phyloP scores from a whole-genome alignment of 768 basidiomycete species.

The Auricularia heimuer region DNA sequence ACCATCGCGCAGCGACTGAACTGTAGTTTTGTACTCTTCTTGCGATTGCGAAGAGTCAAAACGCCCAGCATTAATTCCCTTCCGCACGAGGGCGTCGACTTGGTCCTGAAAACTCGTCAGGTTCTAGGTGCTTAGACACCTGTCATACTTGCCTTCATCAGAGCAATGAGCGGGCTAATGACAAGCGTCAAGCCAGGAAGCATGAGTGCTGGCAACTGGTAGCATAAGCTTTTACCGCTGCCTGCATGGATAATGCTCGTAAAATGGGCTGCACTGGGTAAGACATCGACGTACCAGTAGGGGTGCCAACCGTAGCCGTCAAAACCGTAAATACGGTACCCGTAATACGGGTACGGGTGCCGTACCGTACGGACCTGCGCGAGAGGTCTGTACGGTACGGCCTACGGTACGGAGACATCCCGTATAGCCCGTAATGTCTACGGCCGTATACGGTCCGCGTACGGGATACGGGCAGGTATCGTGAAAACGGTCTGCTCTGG shows the following conservation, averaged over 20 bases:
- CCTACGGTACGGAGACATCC: too few relatives aligned
- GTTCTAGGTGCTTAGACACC: background rate
- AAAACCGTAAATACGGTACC: too few relatives aligned
- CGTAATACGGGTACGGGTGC: too few relatives aligned
- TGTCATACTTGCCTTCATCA: slow-evolving; percentile 10
- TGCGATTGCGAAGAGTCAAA: slow-evolving; percentile 30
- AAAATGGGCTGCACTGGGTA: background rate
- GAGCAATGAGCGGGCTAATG: slow-evolving; percentile 25
- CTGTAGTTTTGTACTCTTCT: slow-evolving; percentile 25
- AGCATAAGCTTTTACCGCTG: slow-evolving; percentile 30
- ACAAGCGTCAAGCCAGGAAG: slow-evolving; percentile 24
- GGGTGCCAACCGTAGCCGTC: too few relatives aligned
- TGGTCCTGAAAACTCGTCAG: slow-evolving; percentile 26
- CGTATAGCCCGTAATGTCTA: too few relatives aligned
- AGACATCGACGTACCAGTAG: slow-evolving; percentile 24
- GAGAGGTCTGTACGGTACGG: too few relatives aligned
- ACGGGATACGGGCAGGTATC: too few relatives aligned
- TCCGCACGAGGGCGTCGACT: slow-evolving; percentile 24
- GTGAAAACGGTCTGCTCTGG: too few relatives aligned
- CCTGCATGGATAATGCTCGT: slow-evolving; percentile 10
- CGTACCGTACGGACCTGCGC: too few relatives aligned
- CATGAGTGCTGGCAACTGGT: slow-evolving; percentile 29
- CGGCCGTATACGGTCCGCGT: too few relatives aligned
- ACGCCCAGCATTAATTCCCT: slow-evolving; percentile 29
- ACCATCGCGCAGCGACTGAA: slow-evolving; percentile 27